Percentiles rank a stretch among this genome's conserved stretches.
Conservation (phyloP, 2,329 filamentous ascomycete genomes). For the Gaeumannomyces sp. region DNA sequence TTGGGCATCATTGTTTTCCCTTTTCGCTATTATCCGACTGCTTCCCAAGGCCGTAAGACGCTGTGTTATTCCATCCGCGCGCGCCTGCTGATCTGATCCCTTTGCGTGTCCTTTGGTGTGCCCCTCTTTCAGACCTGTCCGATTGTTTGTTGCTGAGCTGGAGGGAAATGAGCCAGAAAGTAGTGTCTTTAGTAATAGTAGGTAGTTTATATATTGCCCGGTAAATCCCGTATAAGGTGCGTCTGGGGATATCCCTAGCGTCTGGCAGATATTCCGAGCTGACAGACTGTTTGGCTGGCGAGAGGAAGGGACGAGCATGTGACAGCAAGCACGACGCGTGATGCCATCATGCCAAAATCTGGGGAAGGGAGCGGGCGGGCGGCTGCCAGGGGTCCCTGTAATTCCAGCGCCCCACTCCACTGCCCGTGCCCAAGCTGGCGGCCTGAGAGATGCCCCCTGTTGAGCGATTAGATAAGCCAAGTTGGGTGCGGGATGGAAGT, state of each 20-base stretch:
- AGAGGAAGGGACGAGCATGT: neutral
- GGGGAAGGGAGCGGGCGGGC: neutral
- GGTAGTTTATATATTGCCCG: neutral
- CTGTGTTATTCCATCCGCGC: neutral
- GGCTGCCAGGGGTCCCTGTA: neutral
- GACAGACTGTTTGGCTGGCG: neutral
- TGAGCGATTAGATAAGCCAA: neutral
- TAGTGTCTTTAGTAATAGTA: neutral
- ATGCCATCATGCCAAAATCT: neutral
- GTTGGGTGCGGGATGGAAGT: neutral
- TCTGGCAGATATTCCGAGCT: too few species aligned
- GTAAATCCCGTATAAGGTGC: neutral
- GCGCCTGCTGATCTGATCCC: too few species aligned
- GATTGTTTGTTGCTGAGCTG: neutral
- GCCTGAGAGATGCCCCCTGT: too few species aligned
- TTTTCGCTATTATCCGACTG: neutral
- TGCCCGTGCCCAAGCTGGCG: too few species aligned
- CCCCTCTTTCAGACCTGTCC: neutral
- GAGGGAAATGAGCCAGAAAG: neutral
- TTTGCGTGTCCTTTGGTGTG: too few species aligned
- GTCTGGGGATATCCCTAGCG: too few species aligned
- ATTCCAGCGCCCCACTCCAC: neutral
- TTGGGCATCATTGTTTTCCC: neutral
- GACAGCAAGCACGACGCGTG: neutral
- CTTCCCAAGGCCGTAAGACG: neutral